Conservation (phyloP, 169 alveolate genomes). For the Babesia ovata region DNA sequence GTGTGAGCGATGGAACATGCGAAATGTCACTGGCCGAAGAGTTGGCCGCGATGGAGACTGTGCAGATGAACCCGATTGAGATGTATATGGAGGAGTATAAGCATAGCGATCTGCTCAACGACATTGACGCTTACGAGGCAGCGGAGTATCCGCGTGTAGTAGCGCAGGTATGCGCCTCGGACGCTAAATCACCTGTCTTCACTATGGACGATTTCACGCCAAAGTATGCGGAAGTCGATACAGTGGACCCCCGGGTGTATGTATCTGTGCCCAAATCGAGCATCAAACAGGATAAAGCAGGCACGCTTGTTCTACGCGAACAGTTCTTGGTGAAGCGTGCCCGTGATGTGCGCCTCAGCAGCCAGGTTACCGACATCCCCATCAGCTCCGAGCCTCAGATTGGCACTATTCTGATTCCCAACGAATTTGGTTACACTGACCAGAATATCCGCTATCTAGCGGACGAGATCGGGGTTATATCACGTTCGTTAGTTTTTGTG, state of each 20-base stretch:
- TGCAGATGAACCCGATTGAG: conserved; percentile 14
- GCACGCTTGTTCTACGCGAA: conserved; percentile 23
- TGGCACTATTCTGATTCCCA: conserved; percentile 54
- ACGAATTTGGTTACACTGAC: conserved; percentile 54
- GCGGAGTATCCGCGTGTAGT: conserved; percentile 49
- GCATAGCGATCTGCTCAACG: conserved; percentile 65
- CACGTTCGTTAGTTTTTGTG: conserved; percentile 45
- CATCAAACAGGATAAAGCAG: conserved; percentile 28
- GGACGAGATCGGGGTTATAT: conserved; percentile 46
- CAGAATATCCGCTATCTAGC: conserved; percentile 63
- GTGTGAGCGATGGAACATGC: conserved; percentile 34
- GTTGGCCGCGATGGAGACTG: conserved; percentile 20
- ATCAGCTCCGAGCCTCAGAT: conserved; percentile 16
- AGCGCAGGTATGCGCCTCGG: background rate
- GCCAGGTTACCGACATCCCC: conserved; percentile 36
- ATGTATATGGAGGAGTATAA: conserved; percentile 49
- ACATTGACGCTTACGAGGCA: conserved; percentile 55
- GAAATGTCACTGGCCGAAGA: conserved; percentile 30
- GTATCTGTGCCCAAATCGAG: conserved; percentile 51
- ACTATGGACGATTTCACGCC: conserved; percentile 34
- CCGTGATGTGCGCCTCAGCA: conserved; percentile 32
- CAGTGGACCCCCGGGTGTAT: conserved; percentile 44
- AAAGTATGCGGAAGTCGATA: conserved; percentile 23
- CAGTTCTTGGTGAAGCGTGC: conserved; percentile 24
- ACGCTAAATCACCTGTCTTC: conserved; percentile 43